Conservation (phyloP, 75 land plant genomes). For the Pinus taeda region DNA sequence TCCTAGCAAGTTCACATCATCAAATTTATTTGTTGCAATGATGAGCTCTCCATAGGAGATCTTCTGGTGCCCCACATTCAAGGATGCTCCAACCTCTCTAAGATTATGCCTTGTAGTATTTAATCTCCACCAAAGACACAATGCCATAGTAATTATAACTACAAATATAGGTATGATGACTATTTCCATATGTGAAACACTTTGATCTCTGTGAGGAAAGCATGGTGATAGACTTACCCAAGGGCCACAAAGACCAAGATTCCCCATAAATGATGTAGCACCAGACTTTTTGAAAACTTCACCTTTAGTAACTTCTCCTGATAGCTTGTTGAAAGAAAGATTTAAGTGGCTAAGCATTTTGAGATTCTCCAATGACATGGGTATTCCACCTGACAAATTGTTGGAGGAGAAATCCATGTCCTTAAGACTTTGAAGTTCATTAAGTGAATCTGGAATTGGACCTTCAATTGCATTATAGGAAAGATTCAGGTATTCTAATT, state of each 20-base stretch:
- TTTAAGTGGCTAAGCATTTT: slow-evolving; percentile 21
- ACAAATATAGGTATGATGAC: neutral
- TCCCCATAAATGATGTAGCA: too few species aligned
- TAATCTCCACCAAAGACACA: neutral
- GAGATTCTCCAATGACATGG: slow-evolving; percentile 17
- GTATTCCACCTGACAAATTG: slow-evolving; percentile 27
- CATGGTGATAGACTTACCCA: neutral
- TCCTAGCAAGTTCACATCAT: slow-evolving; percentile 3
- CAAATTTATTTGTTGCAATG: slow-evolving; percentile 6
- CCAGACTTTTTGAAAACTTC: too few species aligned
- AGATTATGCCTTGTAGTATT: neutral
- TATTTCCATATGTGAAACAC: neutral
- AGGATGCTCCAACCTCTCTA: neutral
- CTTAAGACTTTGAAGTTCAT: neutral
- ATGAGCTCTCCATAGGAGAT: neutral
- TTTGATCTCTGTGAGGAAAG: slow-evolving; percentile 2
- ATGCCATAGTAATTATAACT: neutral
- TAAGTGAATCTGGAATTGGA: slow-evolving; percentile 18
- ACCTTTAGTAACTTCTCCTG: slow-evolving; percentile 10
- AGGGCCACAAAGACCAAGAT: slow-evolving; percentile 17
- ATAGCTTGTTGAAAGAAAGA: slow-evolving; percentile 29
- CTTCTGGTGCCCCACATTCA: neutral
- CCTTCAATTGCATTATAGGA: slow-evolving; percentile 27
- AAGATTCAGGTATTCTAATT: slow-evolving; percentile 19
- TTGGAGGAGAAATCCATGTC: slow-evolving; percentile 28